These are phyloP conservation scores for Scytalidium lignicola DNA, from an alignment of 2,329 filamentous ascomycete species.

Conservation along the genomic window DNA sequence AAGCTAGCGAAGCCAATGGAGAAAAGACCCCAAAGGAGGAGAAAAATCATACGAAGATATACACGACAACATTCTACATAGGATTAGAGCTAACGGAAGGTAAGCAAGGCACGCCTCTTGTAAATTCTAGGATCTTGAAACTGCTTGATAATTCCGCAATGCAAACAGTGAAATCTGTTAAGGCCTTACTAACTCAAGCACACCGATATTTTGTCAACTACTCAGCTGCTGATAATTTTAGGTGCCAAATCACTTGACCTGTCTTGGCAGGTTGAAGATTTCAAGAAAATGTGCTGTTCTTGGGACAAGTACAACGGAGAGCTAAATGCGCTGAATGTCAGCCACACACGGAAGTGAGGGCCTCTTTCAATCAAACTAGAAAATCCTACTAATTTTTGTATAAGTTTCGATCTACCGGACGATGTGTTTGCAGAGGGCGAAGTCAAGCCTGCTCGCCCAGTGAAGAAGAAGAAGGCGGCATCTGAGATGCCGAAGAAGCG, in stretches of 20 bases:
- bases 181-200: slow-evolving; percentile 3
- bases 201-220: background rate
- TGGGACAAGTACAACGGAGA: slow-evolving; percentile 72
- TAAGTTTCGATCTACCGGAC: slow-evolving; percentile 80
- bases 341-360: slow-evolving; percentile 72
- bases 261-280: slow-evolving; percentile 76
- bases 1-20: slow-evolving; percentile 18
- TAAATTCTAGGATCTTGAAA: slow-evolving; percentile 11
- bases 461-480: slow-evolving; percentile 22
- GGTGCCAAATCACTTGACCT: slow-evolving; percentile 70
- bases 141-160: background rate
- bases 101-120: slow-evolving; percentile 36
- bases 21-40: slow-evolving; percentile 32
- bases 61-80: slow-evolving; percentile 92
- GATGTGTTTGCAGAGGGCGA: slow-evolving; percentile 86
- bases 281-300: slow-evolving; percentile 73
- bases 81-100: slow-evolving; percentile 75
- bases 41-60: slow-evolving; percentile 43
- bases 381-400: slow-evolving; percentile 17
- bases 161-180: background rate
- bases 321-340: slow-evolving; percentile 71
- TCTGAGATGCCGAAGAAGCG: slow-evolving; percentile 22
- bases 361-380: background rate
- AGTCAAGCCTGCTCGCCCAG: slow-evolving; percentile 48
- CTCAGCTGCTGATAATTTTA: slow-evolving; percentile 34